phyloP scores from a whole-genome alignment of 2,329 filamentous ascomycete species.

The Dothideomycetidae sp. region DNA sequence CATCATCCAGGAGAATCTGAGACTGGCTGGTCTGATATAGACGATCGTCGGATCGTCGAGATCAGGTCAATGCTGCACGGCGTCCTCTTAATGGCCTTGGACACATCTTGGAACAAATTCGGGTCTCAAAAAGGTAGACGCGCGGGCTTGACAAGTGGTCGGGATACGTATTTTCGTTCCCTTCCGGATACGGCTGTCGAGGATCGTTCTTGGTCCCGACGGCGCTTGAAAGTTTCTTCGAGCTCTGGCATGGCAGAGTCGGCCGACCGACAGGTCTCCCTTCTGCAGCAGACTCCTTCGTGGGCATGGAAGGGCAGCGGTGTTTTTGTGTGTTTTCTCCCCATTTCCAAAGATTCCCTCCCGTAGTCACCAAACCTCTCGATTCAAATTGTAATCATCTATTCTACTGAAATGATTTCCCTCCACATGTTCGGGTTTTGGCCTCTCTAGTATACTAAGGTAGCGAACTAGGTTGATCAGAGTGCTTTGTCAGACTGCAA shows the following conservation, averaged over 20 bases:
- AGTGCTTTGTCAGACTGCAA: no score
- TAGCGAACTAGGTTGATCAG: no score
- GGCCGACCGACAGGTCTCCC: background rate
- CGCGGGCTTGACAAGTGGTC: background rate
- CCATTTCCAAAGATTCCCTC: constrained; percentile 10
- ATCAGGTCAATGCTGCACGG: no score
- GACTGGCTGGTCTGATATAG: constrained; percentile 91
- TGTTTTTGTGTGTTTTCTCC: constrained; percentile 7
- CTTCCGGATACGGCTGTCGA: no score
- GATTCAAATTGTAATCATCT: constrained; percentile 8
- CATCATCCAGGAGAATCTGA: constrained; percentile 98
- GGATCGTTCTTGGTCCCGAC: background rate
- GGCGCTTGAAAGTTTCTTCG: background rate
- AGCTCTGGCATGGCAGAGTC: background rate
- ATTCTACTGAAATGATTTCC: no score
- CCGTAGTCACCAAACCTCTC: constrained; percentile 9
- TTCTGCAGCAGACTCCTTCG: background rate
- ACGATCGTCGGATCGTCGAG: background rate
- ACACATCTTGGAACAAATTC: no score
- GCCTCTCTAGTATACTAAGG: no score
- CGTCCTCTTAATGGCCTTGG: no score
- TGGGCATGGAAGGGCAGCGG: constrained; percentile 4
- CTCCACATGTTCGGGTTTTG: no score
- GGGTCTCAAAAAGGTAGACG: background rate
- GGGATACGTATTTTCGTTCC: background rate